A percentile compares a stretch with the other conserved stretches of the same genome.
Evolutionary conservation across 352 stramenopile genomes (phyloP).

Genomic region (Achlya hypogyna): DNA sequence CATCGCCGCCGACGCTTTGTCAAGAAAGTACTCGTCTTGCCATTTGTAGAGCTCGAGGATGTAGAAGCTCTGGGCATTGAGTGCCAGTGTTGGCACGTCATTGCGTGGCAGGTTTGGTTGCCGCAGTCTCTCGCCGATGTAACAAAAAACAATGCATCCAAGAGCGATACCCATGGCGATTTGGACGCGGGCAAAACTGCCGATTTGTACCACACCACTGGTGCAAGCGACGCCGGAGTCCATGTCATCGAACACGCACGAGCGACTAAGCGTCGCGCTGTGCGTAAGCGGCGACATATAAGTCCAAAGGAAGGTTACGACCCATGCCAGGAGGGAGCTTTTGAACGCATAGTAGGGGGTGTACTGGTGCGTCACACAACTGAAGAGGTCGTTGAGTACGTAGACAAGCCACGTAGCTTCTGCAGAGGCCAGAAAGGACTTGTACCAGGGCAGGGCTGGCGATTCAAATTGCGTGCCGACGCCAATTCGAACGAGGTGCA

Average conservation of each 20-base stretch:
- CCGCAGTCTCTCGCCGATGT: not conserved
- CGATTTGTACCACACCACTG: not conserved
- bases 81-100: not conserved
- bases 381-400: not conserved
- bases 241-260: not conserved
- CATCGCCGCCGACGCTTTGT: conserved; percentile 1
- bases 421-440: not conserved
- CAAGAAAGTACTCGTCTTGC: not conserved
- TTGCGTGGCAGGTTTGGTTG: not conserved
- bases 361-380: not conserved
- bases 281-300: not conserved
- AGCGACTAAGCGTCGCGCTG: not conserved
- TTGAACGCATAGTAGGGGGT: not conserved
- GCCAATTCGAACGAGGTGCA: not conserved
- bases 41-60: not conserved
- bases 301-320: not conserved
- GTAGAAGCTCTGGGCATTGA: not conserved
- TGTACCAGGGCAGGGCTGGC: not conserved
- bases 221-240: not conserved
- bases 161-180: not conserved
- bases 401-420: not conserved
- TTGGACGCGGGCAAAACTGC: not conserved
- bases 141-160: not conserved
- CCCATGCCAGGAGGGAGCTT: not conserved
- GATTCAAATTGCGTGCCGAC: not conserved